phyloP scores from a whole-genome alignment of 805 yeast species.

The Teunomyces cretensis region DNA sequence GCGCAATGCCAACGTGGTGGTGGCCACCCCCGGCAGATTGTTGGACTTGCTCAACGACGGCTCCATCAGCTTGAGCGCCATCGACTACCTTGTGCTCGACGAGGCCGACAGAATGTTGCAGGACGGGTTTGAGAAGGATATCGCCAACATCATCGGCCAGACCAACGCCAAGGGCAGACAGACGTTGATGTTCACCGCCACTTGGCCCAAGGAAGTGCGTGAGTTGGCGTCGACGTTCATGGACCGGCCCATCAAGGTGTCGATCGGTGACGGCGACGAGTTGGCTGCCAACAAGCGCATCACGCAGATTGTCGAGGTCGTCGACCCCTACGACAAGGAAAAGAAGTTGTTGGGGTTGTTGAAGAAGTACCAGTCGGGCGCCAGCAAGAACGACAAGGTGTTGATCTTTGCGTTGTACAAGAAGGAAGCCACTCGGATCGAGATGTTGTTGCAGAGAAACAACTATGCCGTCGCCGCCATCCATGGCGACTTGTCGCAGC shows the following conservation, averaged over 20 bases:
- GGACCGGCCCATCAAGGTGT: conserved; percentile 82
- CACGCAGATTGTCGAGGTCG: conserved; percentile 88
- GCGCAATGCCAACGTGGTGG: conserved; percentile 69
- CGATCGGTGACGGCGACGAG: conserved; percentile 94
- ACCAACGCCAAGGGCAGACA: conserved; percentile 61
- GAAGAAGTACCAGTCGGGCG: conserved; percentile 68
- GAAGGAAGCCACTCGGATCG: conserved; percentile 93
- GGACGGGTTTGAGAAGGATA: conserved; percentile 97
- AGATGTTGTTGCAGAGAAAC: conserved; percentile 65
- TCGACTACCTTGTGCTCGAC: conserved; percentile 83
- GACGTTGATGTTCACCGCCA: conserved; percentile 98
- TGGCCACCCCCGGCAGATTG: conserved; percentile 98
- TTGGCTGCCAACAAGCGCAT: conserved; percentile 92
- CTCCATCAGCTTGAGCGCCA: conserved; percentile 62
- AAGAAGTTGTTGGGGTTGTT: conserved; percentile 68
- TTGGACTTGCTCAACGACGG: conserved; percentile 90
- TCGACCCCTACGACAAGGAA: conserved; percentile 76
- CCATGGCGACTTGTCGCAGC: conserved; percentile 94
- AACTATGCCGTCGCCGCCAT: conserved; percentile 87
- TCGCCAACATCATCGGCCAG: conserved; percentile 72
- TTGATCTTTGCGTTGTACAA: conserved; percentile 92
- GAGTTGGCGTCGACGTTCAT: conserved; percentile 84
- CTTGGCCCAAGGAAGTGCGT: conserved; percentile 99
- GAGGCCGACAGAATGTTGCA: conserved; percentile 99
- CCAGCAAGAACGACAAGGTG: conserved; percentile 71